Base-by-base conservation (phyloP, 495 filamentous ascomycete species). In the Annulohypoxylon stygium region DNA sequence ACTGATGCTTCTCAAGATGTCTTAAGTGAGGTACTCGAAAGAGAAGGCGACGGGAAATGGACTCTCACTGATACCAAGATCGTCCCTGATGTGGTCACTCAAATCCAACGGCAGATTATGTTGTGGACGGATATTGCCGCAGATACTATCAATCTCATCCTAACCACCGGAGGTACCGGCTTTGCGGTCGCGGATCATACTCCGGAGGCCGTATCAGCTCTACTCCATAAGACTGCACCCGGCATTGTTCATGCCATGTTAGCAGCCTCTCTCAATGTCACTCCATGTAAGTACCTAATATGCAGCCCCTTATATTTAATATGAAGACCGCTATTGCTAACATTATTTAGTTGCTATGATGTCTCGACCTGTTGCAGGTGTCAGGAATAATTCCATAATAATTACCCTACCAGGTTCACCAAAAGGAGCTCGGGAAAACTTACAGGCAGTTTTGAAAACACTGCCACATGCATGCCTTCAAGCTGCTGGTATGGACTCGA, bases 181-280 rank as follows among this genome's bases (percentile, higher is more conserved):
- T 99, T 99, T 81, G 91, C 97, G 10, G 81, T 90, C n/a, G 88
- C 91, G 58, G 96, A 99, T 81, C 83, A 85, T 61, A 99, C 96
- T 0, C 96, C 96, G 10, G 96, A 99, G 84, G 95, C 96, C 20
- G 90, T 99, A 7, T 87, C 86, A 36, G 89, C 90, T 47, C 82
- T 99, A 48, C 86, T 99, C 23, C 90, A 97, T 78, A 95, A 91
- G 79, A 88, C 95, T 81, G 96, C 96, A 3, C 89, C 94, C 11
- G 96, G 96, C 11, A 83, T 99, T 60, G 91, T 98, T 25, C 95
- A 99, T 85, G 94, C 88, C 76, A 99, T 99, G 97, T 85, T 99
- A 57, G 84, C 93, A 25, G 86, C 93, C 45, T 98, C 97, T 4
- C 79, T 97, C 34, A 83, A 88, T 37, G 89, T 97, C 66, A 99